Conservation (phyloP, 169 alveolate species). For the Plasmodium falciparum region DNA sequence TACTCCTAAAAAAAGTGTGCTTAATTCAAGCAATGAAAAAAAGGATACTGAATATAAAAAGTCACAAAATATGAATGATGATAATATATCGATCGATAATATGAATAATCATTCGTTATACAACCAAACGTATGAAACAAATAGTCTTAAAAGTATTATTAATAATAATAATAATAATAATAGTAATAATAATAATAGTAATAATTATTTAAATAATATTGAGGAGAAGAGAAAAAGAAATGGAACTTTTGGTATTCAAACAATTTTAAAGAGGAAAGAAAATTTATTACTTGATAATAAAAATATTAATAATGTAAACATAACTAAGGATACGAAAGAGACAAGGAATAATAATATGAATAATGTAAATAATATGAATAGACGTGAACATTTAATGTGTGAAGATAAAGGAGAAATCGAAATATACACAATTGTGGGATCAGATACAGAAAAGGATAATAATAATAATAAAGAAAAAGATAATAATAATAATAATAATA, state of each 20-base stretch:
- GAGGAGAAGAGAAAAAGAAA: background rate
- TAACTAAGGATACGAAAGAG: too few relatives aligned
- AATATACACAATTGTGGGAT: too few relatives aligned
- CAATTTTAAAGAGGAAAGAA: background rate
- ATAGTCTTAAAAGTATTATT: constrained; percentile 9
- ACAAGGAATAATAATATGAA: too few relatives aligned
- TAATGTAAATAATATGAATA: too few relatives aligned
- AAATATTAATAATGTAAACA: background rate
- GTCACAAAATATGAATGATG: constrained; percentile 27
- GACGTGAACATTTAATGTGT: too few relatives aligned
- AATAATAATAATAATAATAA: background rate
- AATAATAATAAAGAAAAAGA: too few relatives aligned
- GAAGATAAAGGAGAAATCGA: too few relatives aligned
- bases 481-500: too few relatives aligned
- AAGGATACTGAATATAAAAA: constrained; percentile 44
- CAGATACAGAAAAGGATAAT: too few relatives aligned
- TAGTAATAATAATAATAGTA: background rate
- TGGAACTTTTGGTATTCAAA: background rate
- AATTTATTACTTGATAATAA: background rate
- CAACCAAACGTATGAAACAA: background rate
- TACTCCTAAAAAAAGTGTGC: constrained; percentile 37
- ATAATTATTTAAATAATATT: background rate
- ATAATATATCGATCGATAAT: background rate
- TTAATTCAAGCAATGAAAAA: constrained; percentile 62
- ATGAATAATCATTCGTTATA: constrained; percentile 1